These are phyloP conservation scores for Cordyceps cicadae DNA, from an alignment of 2,329 filamentous ascomycete species.

Conservation along the genomic window DNA sequence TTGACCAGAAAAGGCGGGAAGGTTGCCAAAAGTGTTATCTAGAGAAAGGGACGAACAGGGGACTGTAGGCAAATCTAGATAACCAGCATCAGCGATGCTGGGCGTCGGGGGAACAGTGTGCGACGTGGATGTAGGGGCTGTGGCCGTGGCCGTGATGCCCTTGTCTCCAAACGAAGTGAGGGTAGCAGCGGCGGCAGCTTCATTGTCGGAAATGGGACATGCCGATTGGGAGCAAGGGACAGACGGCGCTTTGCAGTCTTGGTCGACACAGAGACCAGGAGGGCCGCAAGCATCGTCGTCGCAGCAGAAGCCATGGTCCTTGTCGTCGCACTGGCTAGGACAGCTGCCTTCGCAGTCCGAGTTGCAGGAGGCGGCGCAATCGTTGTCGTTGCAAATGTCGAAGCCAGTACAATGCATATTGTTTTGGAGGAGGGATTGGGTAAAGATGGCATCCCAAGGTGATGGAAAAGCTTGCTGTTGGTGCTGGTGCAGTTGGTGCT, in stretches of 20 bases:
- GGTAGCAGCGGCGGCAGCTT: conserved; percentile 21
- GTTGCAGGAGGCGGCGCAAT: conserved; percentile 25
- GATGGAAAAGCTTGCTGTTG: conserved; percentile 4
- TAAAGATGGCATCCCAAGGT: conserved; percentile 11
- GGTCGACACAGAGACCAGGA: conserved; percentile 31
- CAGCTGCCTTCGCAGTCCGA: conserved; percentile 28
- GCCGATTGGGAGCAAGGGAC: conserved; percentile 25
- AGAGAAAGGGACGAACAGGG: conserved; percentile 19
- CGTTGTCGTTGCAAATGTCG: conserved; percentile 16
- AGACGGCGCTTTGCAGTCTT: conserved; percentile 29
- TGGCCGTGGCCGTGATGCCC: conserved; percentile 10
- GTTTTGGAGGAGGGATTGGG: conserved; percentile 3
- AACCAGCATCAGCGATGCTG: conserved; percentile 7
- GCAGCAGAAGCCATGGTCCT: conserved; percentile 26
- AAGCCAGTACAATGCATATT: conserved; percentile 3
- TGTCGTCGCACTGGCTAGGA: conserved; percentile 27
- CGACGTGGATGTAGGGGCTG: conserved; percentile 11
- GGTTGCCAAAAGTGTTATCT: conserved; percentile 10
- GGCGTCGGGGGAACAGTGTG: conserved; percentile 12
- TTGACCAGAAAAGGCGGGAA: conserved; percentile 7
- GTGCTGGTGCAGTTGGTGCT: too few species aligned
- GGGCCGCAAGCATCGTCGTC: conserved; percentile 26
- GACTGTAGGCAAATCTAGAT: conserved; percentile 12
- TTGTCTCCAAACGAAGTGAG: conserved; percentile 24
- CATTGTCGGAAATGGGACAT: conserved; percentile 17